Evolutionary conservation across 1,284 basidiomycete genomes (phyloP), one percentile per base, ranked within the genome.

Genomic region (Puccinia coronata): DNA sequence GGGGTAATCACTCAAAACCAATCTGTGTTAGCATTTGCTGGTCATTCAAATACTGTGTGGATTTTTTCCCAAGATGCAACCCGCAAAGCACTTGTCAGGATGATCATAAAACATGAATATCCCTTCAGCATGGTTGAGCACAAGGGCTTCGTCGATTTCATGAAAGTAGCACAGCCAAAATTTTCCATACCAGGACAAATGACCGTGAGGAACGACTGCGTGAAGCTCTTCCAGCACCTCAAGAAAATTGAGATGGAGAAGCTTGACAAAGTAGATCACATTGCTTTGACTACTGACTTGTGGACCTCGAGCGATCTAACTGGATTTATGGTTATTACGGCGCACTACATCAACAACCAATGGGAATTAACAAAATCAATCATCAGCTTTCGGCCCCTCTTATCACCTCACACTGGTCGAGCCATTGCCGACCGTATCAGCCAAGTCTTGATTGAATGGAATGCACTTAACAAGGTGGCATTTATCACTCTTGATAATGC

Each of bases 21-120:
- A 47, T 14, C 4, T 2, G 12, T n/a, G 16, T 41, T 69, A 14
- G 12, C 6, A 34, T 69, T 49, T 8, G 6, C n/a, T 23, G 43
- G 65, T 2, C 4, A 14, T 2, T 41, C 65, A 69, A 25, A 43
- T 11, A n/a, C 2, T 2, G 41, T 69, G 1, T 69, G 65, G 65
- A 69, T 69, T 43, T 69, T 69, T n/a, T 69, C 65, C 11, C 65
- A 69, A 28, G 65, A 69, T 2, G 16, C 43, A 25, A 43, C 61
- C 2, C 61, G 34, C 3, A 18, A 65, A 34, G 39, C 23, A 20
- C 61, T 65, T 5, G 28, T 18, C 2, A 65, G 34, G 25, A 39
- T 65, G 61, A n/a, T 65, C 3, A 65, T 65, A 31, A 6, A 39
- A n/a, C 61, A 65, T 34, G 28, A 65, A 18, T 65, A 65, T 65